Evolutionary conservation across 1,284 basidiomycete species (phyloP), one percentile per base, ranked within the genome.

Genomic region (Malassezia pachydermatis): DNA sequence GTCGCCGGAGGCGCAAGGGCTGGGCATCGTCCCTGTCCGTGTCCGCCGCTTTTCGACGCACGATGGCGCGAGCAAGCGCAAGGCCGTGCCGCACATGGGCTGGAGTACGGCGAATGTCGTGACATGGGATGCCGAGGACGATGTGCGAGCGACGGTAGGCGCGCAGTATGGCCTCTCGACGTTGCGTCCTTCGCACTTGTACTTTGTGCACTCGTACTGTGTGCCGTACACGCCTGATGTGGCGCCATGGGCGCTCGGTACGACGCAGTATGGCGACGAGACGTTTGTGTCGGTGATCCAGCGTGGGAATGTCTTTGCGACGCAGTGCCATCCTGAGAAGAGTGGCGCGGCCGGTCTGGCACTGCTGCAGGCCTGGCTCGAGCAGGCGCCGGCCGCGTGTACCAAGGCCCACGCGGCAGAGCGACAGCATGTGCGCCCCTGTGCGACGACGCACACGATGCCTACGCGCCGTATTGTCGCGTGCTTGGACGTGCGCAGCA

Each of bases 321-420:
- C 84, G 14, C 94, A 99, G 73, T 98, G 96, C 76, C 94, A 99
- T 75, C 94, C 94, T 8, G 94, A 99, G 73, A 99, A 99, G 75
- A 92, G 88, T 2, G 92, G 94, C 13, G 75, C 77, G n/a, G 87
- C 88, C 1, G 94, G 94, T 11, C 78, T 98, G 37, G 77, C 79
- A 36, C 78, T 95, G 36, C 77, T 99, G 32, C 78, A 80, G 42
- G 76, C 81, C 22, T 99, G 94, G 94, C 77, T 99, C 44, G 54
- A 61, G 29, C 32, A 47, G 3, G 63, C 77, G 45, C 75, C 80
- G 23, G 51, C 60, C 28, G 6, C 39, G 8, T 30, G 28, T n/a
- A 11, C 16, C 11, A n/a, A n/a, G n/a, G 17, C 16, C 17, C 39
- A 29, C 9, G 23, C 17, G 28, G 25, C 13, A n/a, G 9, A 10